A percentile compares a stretch with the other conserved stretches of the same genome.
phyloP scores from a whole-genome alignment of 148 eudicot species.

The Nepenthes mirabilis region DNA sequence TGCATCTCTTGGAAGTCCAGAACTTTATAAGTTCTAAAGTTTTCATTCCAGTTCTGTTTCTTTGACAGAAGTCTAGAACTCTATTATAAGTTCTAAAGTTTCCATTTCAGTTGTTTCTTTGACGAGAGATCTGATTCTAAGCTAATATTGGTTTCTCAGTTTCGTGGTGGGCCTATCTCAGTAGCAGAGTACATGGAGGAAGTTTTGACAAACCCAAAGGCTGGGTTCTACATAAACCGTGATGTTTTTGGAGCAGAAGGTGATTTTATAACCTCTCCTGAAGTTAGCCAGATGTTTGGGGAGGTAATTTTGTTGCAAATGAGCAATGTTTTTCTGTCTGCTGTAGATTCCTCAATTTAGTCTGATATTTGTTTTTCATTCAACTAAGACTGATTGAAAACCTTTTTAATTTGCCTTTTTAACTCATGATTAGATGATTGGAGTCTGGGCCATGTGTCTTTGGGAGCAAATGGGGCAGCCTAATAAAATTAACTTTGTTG shows the following conservation, averaged over 20 bases:
- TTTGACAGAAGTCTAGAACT: not conserved
- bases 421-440: constrained; percentile 49
- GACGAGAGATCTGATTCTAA: not conserved
- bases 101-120: not conserved
- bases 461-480: constrained; percentile 99
- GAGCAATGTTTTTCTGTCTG: not conserved
- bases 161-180: constrained; percentile 94
- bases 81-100: not conserved
- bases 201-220: constrained; percentile 86
- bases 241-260: constrained; percentile 98
- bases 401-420: not conserved
- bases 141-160: constrained; percentile 23
- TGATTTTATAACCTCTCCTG: constrained; percentile 95
- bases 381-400: not conserved
- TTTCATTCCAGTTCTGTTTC: not conserved
- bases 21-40: not conserved
- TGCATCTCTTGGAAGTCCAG: not conserved
- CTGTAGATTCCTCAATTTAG: not conserved
- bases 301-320: constrained; percentile 45
- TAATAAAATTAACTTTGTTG: constrained; percentile 54
- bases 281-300: constrained; percentile 99
- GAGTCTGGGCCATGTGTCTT: constrained; percentile 91
- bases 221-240: constrained; percentile 89
- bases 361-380: not conserved
- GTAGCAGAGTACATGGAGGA: constrained; percentile 99